Conservation (phyloP, 2,329 filamentous ascomycete genomes). For the Lanzia echinophila region DNA sequence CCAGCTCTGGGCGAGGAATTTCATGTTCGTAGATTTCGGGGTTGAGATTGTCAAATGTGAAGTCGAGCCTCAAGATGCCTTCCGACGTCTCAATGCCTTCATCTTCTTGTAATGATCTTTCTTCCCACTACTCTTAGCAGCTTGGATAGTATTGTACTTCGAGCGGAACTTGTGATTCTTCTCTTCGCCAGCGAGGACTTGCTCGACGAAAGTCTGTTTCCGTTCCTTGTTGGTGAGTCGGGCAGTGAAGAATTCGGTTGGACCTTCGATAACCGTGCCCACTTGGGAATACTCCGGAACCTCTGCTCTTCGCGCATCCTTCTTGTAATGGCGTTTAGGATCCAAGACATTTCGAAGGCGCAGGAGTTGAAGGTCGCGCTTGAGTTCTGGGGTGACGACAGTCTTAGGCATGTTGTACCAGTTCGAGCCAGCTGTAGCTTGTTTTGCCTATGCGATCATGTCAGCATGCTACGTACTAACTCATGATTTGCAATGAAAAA, state of each 20-base stretch:
- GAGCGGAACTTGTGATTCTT: conserved; percentile 67
- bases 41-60: not conserved
- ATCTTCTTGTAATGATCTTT: conserved; percentile 83
- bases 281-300: conserved; percentile 78
- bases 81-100: conserved; percentile 36
- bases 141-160: conserved; percentile 83
- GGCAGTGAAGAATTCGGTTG: conserved; percentile 78
- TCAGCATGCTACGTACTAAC: conserved; percentile 18
- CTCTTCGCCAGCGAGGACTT: conserved; percentile 65
- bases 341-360: conserved; percentile 86
- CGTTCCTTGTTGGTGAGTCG: conserved; percentile 81
- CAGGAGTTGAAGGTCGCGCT: conserved; percentile 81
- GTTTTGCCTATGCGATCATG: conserved; percentile 29
- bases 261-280: conserved; percentile 80
- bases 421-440: conserved; percentile 64
- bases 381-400: conserved; percentile 74
- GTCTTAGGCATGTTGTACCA: conserved; percentile 91
- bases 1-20: no score
- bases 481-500: conserved; percentile 9
- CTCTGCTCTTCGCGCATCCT: conserved; percentile 60
- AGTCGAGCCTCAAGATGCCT: not conserved
- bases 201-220: conserved; percentile 80
- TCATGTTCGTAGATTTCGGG: not conserved
- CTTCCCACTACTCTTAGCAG: conserved; percentile 76
- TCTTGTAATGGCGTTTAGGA: conserved; percentile 59